Evolutionary conservation across 108 stramenopile genomes (phyloP), one percentile per base, ranked within the genome.

Genomic region (Nitzschia palea): DNA sequence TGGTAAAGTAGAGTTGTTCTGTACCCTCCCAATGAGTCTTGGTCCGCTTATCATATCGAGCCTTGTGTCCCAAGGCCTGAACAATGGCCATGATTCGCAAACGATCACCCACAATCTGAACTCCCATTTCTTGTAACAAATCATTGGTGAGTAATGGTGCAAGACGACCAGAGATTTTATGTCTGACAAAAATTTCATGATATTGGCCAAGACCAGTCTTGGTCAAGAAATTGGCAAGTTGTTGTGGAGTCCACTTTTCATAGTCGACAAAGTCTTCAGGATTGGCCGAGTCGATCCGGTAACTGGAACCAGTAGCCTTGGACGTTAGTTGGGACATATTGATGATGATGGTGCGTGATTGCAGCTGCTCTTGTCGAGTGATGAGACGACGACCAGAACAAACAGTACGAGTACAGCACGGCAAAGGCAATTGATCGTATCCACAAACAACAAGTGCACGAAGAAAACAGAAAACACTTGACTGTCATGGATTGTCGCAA

Each of bases 91-190:
- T 65, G 54, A 83, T 76, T 51, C 62, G 44, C 29, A 79, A 70
- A 4, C 82, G 70, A 33, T 83, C 82, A 8, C 82, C 82, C 3
- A 83, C 70, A 18, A 83, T 51, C 26, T 33, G 34, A 42, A 83
- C 61, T 2, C 81, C 81, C 75, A 83, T 83, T 37, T 83, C 78
- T 50, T 73, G 72, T 54, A 83, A 45, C 53, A 79, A 75, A 1
- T 43, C 40, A 53, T 83, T 78, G 17, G 45, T 62, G 27, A 83
- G 62, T 12, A 72, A 53, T 14, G 70, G 75, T 20, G 78, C 82
- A 1, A 80, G 29, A 14, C 53, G 53, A 5, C 82, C 82, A 14
- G 78, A 71, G 35, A 83, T 83, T 52, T 77, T 83, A 52, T 83
- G 82, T 37, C 73, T 34, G 18, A 43, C 44, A 0, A 83, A 8